A percentile compares a stretch with the other conserved stretches of the same genome.
Evolutionary conservation across 495 filamentous ascomycete genomes (phyloP).

Genomic region (Amniculicola lignicola): DNA sequence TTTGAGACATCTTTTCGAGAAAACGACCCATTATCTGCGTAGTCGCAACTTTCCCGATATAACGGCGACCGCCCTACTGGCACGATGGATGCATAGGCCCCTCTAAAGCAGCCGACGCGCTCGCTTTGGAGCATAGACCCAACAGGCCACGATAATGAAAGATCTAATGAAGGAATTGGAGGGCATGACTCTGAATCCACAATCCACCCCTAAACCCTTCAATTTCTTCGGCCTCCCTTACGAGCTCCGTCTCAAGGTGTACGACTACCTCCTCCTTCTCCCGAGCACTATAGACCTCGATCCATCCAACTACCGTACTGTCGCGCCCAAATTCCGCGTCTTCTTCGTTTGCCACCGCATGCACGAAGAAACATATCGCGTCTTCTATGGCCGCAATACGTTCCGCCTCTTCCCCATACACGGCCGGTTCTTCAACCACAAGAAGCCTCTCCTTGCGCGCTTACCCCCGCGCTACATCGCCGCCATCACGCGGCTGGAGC

Average conservation of each 20-base stretch:
- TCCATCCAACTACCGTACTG: conserved; percentile 57
- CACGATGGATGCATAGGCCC: conserved; percentile 40
- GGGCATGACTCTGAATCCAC: not conserved
- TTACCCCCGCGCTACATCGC: conserved; percentile 64
- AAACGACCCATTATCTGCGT: no score
- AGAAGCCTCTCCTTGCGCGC: conserved; percentile 61
- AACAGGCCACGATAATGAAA: not conserved
- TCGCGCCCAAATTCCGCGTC: conserved; percentile 56
- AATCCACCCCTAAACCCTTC: conserved; percentile 48
- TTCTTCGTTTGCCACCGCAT: conserved; percentile 63
- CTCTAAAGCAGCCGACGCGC: conserved; percentile 16
- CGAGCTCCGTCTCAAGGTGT: conserved; percentile 72
- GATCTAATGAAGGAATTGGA: not conserved
- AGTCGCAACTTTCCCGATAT: no score
- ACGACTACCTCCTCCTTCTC: conserved; percentile 57
- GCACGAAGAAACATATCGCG: conserved; percentile 66
- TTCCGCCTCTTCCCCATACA: conserved; percentile 75
- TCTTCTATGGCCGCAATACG: conserved; percentile 72
- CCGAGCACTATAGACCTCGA: conserved; percentile 67
- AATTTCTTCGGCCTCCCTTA: conserved; percentile 73
- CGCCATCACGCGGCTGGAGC: conserved; percentile 64
- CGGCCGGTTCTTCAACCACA: conserved; percentile 63
- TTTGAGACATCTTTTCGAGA: conserved; percentile 38
- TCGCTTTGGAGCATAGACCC: conserved; percentile 17
- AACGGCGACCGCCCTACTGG: conserved; percentile 1